Base-by-base conservation (phyloP, 176 grass and related monocot species). In the Paspalum notatum region DNA sequence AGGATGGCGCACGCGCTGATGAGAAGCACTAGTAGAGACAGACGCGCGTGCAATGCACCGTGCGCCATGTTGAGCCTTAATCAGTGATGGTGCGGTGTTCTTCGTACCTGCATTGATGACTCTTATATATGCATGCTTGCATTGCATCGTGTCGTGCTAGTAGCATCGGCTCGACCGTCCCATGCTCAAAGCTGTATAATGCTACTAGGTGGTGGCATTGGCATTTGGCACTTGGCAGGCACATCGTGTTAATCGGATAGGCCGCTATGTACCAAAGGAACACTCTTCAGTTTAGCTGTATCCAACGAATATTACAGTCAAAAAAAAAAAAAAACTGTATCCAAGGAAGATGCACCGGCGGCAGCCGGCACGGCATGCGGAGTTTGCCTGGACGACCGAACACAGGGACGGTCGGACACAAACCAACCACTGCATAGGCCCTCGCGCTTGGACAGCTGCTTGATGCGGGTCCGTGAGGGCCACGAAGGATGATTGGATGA, bases 1-100 rank as follows among this genome's bases (percentile, higher is more conserved):
- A 78, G 12, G 20, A 78, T 24, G 25, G 57, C 21, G 18, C 86
- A 87, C 54, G 62, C 18, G 49, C 4, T 60, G 12, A 61, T 22
- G 40, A 85, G 62, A 14, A 75, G 82, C 0, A 54, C 38, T 7
- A 79, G 62, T 12, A 63, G 18, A 1, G 44, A 26, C 9, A 1
- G 11, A 13, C 66, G 66, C 1, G 48, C 18, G 41, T 4, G 75
- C 10, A 9, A 13, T 40, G 80, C 65, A 15, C 4, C 10, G 1
- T 5, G 48, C 20, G 59, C 58, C 86, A 88, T 88, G 42, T n/a
- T 52, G 8, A 44, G n/a, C n/a, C n/a, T n/a, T n/a, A n/a, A n/a
- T n/a, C 21, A 4, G 25, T 5, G 25, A 32, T 15, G 2, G 16
- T 53, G 26, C 13, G 50, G 12, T n/a, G n/a, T n/a, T n/a, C n/a